Conservation (phyloP, 768 basidiomycete species). For the Grammothele lineata region DNA sequence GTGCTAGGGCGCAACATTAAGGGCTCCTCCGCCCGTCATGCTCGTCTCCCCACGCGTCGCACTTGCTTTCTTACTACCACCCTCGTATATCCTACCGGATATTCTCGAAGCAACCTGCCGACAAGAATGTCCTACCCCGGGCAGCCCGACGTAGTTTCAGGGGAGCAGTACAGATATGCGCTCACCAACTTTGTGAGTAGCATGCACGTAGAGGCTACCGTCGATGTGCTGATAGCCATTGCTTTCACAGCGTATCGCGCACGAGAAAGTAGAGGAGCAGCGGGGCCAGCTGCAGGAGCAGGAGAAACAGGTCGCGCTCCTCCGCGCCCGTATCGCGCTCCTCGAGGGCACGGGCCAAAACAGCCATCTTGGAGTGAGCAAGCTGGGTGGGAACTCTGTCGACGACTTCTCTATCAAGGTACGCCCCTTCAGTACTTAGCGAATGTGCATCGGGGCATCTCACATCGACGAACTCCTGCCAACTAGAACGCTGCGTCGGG, state of each 20-base stretch:
- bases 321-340: slow-evolving; percentile 64
- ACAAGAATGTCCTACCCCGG: slow-evolving; percentile 12
- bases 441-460: too few relatives aligned
- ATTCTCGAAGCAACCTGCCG: too few relatives aligned
- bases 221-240: too few relatives aligned
- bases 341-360: slow-evolving; percentile 61
- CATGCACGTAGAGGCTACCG: too few relatives aligned
- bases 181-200: slow-evolving; percentile 64
- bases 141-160: slow-evolving; percentile 31
- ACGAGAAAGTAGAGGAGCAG: slow-evolving; percentile 86
- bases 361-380: slow-evolving; percentile 27
- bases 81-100: too few relatives aligned
- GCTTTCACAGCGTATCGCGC: slow-evolving; percentile 81
- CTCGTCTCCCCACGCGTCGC: too few relatives aligned
- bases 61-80: not conserved
- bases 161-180: slow-evolving; percentile 79
- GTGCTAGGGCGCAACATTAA: not conserved
- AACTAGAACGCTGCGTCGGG: slow-evolving; percentile 82
- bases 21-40: too few relatives aligned
- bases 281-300: slow-evolving; percentile 76
- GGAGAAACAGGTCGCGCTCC: slow-evolving; percentile 73
- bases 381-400: slow-evolving; percentile 57
- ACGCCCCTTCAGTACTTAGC: slow-evolving; percentile 16
- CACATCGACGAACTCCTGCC: too few relatives aligned
- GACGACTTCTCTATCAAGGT: slow-evolving; percentile 91